A percentile compares a stretch with the other conserved stretches of the same genome.
Evolutionary conservation across 305 asterid genomes (phyloP).

Genomic region (Fraxinus platypoda): DNA sequence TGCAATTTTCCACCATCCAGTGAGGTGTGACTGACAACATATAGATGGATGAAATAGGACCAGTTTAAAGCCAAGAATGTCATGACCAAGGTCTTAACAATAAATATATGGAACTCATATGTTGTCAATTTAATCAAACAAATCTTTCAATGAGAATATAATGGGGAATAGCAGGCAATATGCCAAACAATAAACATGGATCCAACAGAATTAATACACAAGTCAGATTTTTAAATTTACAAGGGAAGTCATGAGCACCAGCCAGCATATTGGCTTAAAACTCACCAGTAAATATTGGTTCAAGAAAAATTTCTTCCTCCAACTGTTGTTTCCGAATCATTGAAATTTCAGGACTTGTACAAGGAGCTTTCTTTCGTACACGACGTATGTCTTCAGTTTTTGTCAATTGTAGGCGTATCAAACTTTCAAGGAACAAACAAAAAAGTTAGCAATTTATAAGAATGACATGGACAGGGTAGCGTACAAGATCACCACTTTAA

Average conservation of each 20-base stretch:
- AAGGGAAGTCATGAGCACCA: constrained; percentile 8
- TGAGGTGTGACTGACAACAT: background rate
- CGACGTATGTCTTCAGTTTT: constrained; percentile 88
- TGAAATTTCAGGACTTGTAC: constrained; percentile 76
- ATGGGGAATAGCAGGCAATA: background rate
- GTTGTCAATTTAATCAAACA: background rate
- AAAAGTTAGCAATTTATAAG: constrained; percentile 19
- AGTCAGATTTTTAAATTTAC: background rate
- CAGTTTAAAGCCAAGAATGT: background rate
- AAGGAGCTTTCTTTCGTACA: constrained; percentile 93
- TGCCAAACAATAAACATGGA: background rate
- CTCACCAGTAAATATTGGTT: constrained; percentile 68
- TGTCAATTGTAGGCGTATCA: constrained; percentile 80
- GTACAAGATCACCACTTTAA: constrained; percentile 11
- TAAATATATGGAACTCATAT: constrained; percentile 7
- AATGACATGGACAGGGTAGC: constrained; percentile 10
- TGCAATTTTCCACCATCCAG: constrained; percentile 12
- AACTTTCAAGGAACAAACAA: constrained; percentile 48
- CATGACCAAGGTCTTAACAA: background rate
- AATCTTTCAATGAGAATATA: background rate
- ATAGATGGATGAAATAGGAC: background rate
- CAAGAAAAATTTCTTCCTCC: constrained; percentile 72
- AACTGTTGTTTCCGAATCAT: constrained; percentile 59
- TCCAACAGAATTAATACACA: background rate
- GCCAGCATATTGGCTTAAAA: constrained; percentile 16